Percentiles rank a stretch among this genome's conserved stretches.
Conservation (phyloP, 2,329 filamentous ascomycete genomes). For the Pseudocercospora fuligena region DNA sequence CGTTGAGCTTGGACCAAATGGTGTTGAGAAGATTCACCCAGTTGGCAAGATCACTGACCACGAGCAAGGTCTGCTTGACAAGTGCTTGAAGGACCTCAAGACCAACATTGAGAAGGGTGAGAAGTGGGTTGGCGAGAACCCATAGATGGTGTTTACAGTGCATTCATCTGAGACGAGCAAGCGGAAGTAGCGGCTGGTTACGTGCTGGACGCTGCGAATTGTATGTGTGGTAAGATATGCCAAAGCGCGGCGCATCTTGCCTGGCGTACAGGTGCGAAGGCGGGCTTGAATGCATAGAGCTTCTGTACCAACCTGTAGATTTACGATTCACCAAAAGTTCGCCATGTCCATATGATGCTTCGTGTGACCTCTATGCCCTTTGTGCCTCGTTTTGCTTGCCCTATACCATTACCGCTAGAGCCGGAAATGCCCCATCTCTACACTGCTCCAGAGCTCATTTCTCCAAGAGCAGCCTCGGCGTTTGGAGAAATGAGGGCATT, state of each 20-base stretch:
- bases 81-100: constrained; percentile 80
- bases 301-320: constrained; percentile 32
- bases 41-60: constrained; percentile 81
- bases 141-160: constrained; percentile 35
- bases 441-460: background rate
- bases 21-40: constrained; percentile 90
- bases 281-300: constrained; percentile 30
- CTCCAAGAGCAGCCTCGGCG: background rate
- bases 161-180: constrained; percentile 1
- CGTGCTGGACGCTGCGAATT: constrained; percentile 18
- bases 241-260: constrained; percentile 14
- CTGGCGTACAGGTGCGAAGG: constrained; percentile 8
- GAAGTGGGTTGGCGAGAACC: constrained; percentile 67
- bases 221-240: constrained; percentile 16
- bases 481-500: constrained; percentile 4
- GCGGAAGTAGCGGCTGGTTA: constrained; percentile 11
- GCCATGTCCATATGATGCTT: background rate
- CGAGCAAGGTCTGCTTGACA: constrained; percentile 90
- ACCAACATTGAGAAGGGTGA: constrained; percentile 94
- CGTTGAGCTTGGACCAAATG: constrained; percentile 94
- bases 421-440: background rate
- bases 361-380: background rate
- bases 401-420: background rate
- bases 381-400: background rate
- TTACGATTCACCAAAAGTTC: constrained; percentile 16